phyloP scores from a whole-genome alignment of 331 rosid genomes.

The Rosa hybrid region DNA sequence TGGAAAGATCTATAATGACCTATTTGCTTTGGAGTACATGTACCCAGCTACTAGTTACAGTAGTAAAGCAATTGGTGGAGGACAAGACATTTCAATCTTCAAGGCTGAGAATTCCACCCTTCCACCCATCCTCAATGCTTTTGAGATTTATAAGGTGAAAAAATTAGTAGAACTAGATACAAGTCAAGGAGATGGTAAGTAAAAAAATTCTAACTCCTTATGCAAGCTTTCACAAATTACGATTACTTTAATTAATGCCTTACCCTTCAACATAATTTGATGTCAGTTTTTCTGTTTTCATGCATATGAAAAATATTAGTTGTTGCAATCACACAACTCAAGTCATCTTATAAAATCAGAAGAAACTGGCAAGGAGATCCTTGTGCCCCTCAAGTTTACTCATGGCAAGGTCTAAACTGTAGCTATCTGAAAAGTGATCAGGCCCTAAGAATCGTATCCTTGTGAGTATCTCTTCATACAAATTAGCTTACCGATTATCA shows the following conservation, averaged over 20 bases:
- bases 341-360: slow-evolving; percentile 10
- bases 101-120: not conserved
- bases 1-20: not conserved
- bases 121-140: not conserved
- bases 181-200: slow-evolving; percentile 40
- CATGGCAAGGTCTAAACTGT: slow-evolving; percentile 31
- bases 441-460: slow-evolving; percentile 23
- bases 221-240: not conserved
- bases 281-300: too few relatives aligned
- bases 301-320: slow-evolving; percentile 6
- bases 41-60: not conserved
- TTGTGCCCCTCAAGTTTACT: slow-evolving; percentile 16
- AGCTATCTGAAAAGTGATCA: not conserved
- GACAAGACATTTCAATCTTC: slow-evolving; percentile 19
- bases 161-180: slow-evolving; percentile 25
- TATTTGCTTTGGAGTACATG: slow-evolving; percentile 15
- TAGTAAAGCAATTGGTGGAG: not conserved
- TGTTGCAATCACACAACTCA: slow-evolving; percentile 9
- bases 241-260: not conserved
- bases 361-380: slow-evolving; percentile 43
- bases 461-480: slow-evolving; percentile 21
- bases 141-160: not conserved
- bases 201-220: not conserved
- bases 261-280: not conserved
- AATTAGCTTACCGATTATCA: not conserved